Percentiles rank a stretch among this genome's conserved stretches.
Evolutionary conservation across 257 asterid species (phyloP).

Genomic region (Forsythia suspensa): DNA sequence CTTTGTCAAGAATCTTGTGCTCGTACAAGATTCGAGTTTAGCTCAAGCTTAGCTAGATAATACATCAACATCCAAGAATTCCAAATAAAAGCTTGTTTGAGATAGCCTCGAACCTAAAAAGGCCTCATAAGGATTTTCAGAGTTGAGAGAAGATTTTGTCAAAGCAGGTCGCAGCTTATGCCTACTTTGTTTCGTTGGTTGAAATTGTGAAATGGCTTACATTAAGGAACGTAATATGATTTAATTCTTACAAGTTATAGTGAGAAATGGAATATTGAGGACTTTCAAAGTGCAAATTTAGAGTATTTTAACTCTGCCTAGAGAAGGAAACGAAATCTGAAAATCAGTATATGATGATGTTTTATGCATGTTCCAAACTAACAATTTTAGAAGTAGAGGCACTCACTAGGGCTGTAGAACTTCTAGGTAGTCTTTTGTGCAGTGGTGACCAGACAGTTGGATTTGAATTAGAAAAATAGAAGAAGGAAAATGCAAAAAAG

Average conservation of each 20-base stretch:
- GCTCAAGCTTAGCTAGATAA: slow-evolving; percentile 8
- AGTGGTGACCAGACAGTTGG: neutral
- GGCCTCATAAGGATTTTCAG: neutral
- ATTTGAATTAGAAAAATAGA: neutral
- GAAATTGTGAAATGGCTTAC: neutral
- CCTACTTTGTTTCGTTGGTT: neutral
- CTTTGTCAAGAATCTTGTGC: slow-evolving; percentile 10
- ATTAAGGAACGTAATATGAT: neutral
- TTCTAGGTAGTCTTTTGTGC: neutral
- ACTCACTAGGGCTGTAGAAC: neutral
- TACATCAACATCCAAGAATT: neutral
- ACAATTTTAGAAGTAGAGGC: neutral
- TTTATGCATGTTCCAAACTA: neutral
- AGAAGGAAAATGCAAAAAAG: neutral
- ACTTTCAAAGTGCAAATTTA: neutral
- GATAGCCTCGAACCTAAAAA: neutral
- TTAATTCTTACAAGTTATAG: neutral
- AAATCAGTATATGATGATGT: neutral
- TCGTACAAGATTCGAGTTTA: neutral
- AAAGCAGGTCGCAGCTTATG: neutral
- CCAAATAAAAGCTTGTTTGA: neutral
- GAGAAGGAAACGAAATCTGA: neutral
- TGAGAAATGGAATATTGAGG: neutral
- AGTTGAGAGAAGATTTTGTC: neutral
- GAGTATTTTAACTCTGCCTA: neutral